phyloP scores from a whole-genome alignment of 2,329 filamentous ascomycete species.

The Aspergillus pseudoviridinutans region DNA sequence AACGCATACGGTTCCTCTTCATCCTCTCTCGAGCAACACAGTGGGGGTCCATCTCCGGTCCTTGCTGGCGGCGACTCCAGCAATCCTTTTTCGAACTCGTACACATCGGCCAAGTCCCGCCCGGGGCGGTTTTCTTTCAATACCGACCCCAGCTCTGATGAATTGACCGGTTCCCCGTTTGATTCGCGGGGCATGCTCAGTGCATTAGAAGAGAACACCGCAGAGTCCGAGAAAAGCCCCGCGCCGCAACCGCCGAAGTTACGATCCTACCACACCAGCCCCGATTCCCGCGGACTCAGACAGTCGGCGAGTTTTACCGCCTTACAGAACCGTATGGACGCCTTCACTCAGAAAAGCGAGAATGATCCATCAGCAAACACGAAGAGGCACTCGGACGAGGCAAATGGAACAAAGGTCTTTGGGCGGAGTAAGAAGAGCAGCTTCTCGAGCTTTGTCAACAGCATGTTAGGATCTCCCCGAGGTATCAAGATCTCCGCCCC shows the following conservation, averaged over 20 bases:
- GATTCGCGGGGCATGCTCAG: conserved; percentile 44
- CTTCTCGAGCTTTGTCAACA: conserved; percentile 84
- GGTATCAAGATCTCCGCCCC: conserved; percentile 95
- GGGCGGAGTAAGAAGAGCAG: conserved; percentile 73
- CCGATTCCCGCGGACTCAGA: conserved; percentile 58
- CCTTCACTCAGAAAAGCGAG: conserved; percentile 41
- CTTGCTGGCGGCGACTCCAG: conserved; percentile 29
- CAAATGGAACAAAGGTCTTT: conserved; percentile 57
- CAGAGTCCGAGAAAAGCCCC: conserved; percentile 29
- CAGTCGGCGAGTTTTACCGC: conserved; percentile 64
- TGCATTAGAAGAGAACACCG: conserved; percentile 39
- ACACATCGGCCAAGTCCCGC: conserved; percentile 28
- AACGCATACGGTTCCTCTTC: conserved; percentile 46
- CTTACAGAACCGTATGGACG: conserved; percentile 50
- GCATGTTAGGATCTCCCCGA: conserved; percentile 76
- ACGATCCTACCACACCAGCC: conserved; percentile 48
- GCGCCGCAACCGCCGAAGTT: conserved; percentile 42
- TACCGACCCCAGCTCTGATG: conserved; percentile 39
- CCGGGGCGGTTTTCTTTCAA: conserved; percentile 34
- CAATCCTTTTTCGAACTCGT: conserved; percentile 21
- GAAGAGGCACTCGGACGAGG: conserved; percentile 78
- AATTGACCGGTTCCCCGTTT: conserved; percentile 42
- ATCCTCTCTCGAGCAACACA: conserved; percentile 46
- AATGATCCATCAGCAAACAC: conserved; percentile 50
- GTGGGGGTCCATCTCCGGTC: conserved; percentile 38